Evolutionary conservation across 2,329 filamentous ascomycete genomes (phyloP).

Genomic region (Drechslerella dactyloides): DNA sequence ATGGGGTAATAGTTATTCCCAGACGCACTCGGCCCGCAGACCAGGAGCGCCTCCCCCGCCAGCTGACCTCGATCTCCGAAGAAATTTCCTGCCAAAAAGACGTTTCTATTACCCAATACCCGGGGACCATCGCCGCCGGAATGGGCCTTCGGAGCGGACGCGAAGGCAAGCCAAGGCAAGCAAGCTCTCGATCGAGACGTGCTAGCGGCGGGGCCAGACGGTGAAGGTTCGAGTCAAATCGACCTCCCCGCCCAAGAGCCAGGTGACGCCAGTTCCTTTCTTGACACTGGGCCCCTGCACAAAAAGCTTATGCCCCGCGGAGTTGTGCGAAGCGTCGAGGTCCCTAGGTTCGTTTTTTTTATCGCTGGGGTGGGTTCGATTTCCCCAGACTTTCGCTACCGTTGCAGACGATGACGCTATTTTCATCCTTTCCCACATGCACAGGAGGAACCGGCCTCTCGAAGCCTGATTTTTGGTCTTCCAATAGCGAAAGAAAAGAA

Average conservation of each 20-base stretch:
- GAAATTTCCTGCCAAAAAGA: constrained; percentile 7
- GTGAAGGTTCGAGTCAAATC: constrained; percentile 20
- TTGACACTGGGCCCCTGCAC: constrained; percentile 24
- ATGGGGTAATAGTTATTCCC: constrained; percentile 38
- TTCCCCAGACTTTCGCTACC: constrained; percentile 50
- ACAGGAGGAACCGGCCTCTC: constrained; percentile 15
- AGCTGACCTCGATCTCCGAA: constrained; percentile 37
- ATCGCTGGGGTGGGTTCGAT: constrained; percentile 6
- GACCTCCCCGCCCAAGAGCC: constrained; percentile 15
- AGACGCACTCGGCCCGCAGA: constrained; percentile 27
- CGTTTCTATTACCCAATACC: constrained; percentile 29
- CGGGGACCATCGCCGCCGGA: constrained; percentile 13
- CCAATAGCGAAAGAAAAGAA: constrained; percentile 6
- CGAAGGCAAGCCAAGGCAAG: constrained; percentile 8
- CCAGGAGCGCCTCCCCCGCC: constrained; percentile 44
- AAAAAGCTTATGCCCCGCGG: constrained; percentile 34
- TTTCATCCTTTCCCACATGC: constrained; percentile 44
- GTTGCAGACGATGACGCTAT: constrained; percentile 48
- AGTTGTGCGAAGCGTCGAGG: neutral
- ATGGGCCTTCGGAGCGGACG: constrained; percentile 27
- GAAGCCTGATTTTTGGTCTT: constrained; percentile 48
- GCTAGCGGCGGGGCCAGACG: neutral
- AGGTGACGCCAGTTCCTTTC: constrained; percentile 41
- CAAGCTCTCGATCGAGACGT: too few species aligned
- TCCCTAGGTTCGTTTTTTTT: neutral